These are phyloP conservation scores for Alternaria tenuissima DNA, from an alignment of 2,329 filamentous ascomycete genomes.

Conservation along the genomic window DNA sequence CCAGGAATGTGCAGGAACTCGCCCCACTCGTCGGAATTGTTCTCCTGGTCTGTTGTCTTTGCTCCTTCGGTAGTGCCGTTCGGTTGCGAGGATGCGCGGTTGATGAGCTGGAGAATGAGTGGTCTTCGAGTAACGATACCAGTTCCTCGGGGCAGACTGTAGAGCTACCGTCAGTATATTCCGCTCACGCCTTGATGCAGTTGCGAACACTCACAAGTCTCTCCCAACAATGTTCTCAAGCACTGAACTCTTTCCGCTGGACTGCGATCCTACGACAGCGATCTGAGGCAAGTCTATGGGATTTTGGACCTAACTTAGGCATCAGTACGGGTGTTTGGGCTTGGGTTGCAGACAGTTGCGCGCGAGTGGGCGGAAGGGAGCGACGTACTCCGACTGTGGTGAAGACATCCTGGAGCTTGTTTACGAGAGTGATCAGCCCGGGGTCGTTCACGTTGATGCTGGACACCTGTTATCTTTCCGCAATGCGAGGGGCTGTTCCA, in stretches of 20 bases:
- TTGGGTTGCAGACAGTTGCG: conserved; percentile 10
- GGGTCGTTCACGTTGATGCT: conserved; percentile 78
- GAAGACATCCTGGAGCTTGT: conserved; percentile 99
- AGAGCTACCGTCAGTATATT: conserved; percentile 36
- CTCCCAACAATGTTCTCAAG: conserved; percentile 98
- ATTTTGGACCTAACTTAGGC: conserved; percentile 79
- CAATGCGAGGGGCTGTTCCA: conserved; percentile 23
- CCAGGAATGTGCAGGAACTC: conserved; percentile 98
- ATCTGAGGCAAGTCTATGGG: conserved; percentile 99
- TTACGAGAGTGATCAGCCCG: conserved; percentile 81
- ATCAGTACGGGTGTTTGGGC: conserved; percentile 39
- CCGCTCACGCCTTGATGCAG: conserved; percentile 9
- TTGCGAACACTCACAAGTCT: conserved; percentile 80
- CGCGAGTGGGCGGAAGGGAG: conserved; percentile 1
- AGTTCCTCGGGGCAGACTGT: conserved; percentile 91
- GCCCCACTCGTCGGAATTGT: conserved; percentile 96
- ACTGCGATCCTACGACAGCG: conserved; percentile 97
- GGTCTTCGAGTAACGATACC: conserved; percentile 97
- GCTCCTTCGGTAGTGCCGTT: conserved; percentile 75
- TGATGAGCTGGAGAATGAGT: conserved; percentile 97
- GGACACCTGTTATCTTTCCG: conserved; percentile 41
- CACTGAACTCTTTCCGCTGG: conserved; percentile 98
- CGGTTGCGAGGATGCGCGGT: conserved; percentile 69
- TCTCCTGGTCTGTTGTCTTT: conserved; percentile 78
- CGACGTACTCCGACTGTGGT: conserved; percentile 84